These are phyloP conservation scores for Penicillium argentinense DNA, from an alignment of 495 filamentous ascomycete genomes.

Conservation along the genomic window DNA sequence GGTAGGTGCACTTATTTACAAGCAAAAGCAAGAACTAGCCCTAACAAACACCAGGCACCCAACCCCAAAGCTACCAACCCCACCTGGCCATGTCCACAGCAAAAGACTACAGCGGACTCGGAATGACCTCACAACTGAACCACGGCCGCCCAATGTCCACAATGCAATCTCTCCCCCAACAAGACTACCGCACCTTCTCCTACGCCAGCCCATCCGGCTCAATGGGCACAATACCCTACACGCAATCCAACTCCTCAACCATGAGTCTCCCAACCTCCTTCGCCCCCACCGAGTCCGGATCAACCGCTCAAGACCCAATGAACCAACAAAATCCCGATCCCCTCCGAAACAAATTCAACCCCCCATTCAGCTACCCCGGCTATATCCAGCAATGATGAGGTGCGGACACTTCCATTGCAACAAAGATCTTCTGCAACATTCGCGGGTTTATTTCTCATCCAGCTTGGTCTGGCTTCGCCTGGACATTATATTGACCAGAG, in stretches of 20 bases:
- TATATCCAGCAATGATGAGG: slow-evolving; percentile 29
- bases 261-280: slow-evolving; percentile 39
- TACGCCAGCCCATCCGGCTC: slow-evolving; percentile 34
- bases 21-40: not conserved
- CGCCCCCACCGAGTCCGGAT: slow-evolving; percentile 26
- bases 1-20: slow-evolving; percentile 13
- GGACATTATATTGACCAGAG: not conserved
- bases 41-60: slow-evolving; percentile 29
- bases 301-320: slow-evolving; percentile 27
- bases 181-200: slow-evolving; percentile 37
- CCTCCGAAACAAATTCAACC: slow-evolving; percentile 29
- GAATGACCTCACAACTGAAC: slow-evolving; percentile 34
- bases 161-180: slow-evolving; percentile 31
- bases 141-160: slow-evolving; percentile 30
- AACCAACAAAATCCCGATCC: slow-evolving; percentile 28
- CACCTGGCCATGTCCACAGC: slow-evolving; percentile 31
- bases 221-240: slow-evolving; percentile 32
- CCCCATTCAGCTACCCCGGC: slow-evolving; percentile 37
- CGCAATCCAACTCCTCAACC: slow-evolving; percentile 35
- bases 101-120: slow-evolving; percentile 29
- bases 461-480: slow-evolving; percentile 11
- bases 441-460: not conserved
- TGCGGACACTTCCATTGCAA: not conserved
- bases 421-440: slow-evolving; percentile 4
- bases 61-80: slow-evolving; percentile 36